A percentile compares a stretch with the other conserved stretches of the same genome.
phyloP scores from a whole-genome alignment of 257 asterid species.

The Penstemon newberryi region DNA sequence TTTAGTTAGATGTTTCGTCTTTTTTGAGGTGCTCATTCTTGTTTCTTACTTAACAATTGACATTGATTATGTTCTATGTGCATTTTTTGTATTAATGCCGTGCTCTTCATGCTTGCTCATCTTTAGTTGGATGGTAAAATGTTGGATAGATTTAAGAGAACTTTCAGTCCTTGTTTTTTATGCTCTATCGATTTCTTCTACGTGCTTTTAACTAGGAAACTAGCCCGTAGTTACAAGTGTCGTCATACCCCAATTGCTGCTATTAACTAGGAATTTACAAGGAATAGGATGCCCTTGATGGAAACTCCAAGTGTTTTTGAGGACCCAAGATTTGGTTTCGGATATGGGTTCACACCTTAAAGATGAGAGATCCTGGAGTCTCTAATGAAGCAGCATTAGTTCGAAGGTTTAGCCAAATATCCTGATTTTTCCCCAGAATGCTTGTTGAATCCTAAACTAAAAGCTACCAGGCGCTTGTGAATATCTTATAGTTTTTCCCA shows the following conservation, averaged over 20 bases:
- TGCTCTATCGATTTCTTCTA: background rate
- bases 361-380: too few relatives aligned
- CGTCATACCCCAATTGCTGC: too few relatives aligned
- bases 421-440: background rate
- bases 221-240: too few relatives aligned
- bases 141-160: background rate
- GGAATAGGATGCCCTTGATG: too few relatives aligned
- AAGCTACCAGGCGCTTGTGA: background rate
- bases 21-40: conserved; percentile 2
- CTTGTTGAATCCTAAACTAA: conserved; percentile 1
- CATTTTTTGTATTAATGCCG: background rate
- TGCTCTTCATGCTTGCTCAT: background rate
- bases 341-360: too few relatives aligned
- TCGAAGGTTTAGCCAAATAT: background rate
- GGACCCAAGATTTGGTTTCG: too few relatives aligned
- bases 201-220: background rate
- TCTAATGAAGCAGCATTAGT: too few relatives aligned
- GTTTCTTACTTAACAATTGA: background rate
- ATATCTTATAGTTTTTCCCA: background rate
- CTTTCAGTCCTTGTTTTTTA: background rate
- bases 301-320: too few relatives aligned
- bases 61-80: background rate
- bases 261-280: too few relatives aligned
- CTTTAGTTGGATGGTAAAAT: conserved; percentile 14
- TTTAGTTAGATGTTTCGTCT: background rate